Conservation (phyloP, 768 basidiomycete genomes). For the Leccinum boreale region DNA sequence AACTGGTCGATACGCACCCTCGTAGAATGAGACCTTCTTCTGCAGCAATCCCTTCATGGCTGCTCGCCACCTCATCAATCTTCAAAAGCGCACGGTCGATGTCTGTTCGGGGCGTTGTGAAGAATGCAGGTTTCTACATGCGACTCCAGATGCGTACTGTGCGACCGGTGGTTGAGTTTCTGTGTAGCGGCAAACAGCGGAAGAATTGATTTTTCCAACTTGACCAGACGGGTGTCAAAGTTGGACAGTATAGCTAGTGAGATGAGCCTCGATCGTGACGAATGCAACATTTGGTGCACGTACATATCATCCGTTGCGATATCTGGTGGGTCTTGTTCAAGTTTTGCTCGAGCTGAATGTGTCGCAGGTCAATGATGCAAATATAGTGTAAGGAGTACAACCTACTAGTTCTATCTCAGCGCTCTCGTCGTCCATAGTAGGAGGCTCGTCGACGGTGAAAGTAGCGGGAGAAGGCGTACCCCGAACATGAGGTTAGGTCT, state of each 20-base stretch:
- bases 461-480: neutral
- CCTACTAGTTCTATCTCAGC: conserved; percentile 26
- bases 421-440: conserved; percentile 25
- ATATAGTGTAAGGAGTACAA: neutral
- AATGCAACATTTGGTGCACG: conserved; percentile 23
- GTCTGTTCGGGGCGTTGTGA: conserved; percentile 42
- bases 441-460: neutral
- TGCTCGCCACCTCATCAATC: conserved; percentile 76
- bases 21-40: conserved; percentile 78
- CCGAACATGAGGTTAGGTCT: conserved; percentile 4
- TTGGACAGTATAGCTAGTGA: conserved; percentile 74
- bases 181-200: conserved; percentile 82
- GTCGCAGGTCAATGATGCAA: neutral
- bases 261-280: conserved; percentile 20
- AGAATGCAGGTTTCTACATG: neutral
- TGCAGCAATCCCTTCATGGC: conserved; percentile 68
- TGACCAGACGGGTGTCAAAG: conserved; percentile 78
- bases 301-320: conserved; percentile 84
- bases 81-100: conserved; percentile 76
- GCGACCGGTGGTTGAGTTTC: conserved; percentile 64
- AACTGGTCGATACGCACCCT: conserved; percentile 45
- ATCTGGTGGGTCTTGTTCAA: conserved; percentile 82
- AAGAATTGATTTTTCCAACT: conserved; percentile 80
- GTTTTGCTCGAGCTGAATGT: conserved; percentile 74
- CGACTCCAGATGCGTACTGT: conserved; percentile 48